Evolutionary conservation across 805 yeast genomes (phyloP).

Genomic region (Maudiozyma serrabonitensis): DNA sequence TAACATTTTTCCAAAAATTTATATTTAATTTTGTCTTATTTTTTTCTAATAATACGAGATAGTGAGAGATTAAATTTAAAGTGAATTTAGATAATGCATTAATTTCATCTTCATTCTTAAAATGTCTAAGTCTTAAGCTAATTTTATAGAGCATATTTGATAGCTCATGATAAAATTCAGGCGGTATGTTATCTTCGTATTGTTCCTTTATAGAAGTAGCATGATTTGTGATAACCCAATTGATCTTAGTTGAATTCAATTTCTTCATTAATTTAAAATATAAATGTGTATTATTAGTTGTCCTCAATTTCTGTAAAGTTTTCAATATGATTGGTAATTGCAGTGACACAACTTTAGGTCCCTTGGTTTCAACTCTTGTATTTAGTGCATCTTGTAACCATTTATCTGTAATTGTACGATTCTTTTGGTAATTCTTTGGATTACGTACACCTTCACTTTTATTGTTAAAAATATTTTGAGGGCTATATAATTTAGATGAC

Average conservation of each 20-base stretch:
- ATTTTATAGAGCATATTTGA: slow-evolving; percentile 18
- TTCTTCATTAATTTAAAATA: slow-evolving; percentile 19
- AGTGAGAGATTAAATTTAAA: slow-evolving; percentile 11
- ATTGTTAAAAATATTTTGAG: not conserved
- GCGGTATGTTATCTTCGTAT: slow-evolving; percentile 9
- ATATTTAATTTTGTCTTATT: not conserved
- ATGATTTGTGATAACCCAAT: slow-evolving; percentile 16
- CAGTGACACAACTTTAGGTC: not conserved
- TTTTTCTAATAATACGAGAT: not conserved
- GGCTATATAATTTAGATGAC: slow-evolving; percentile 1
- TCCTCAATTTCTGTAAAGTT: slow-evolving; percentile 17
- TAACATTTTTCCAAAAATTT: slow-evolving; percentile 13
- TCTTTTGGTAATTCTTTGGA: not conserved
- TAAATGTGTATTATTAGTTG: slow-evolving; percentile 7
- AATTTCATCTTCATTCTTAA: slow-evolving; percentile 1
- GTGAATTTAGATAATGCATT: slow-evolving; percentile 15
- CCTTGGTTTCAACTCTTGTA: not conserved
- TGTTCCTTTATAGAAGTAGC: slow-evolving; percentile 1
- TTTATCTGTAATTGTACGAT: slow-evolving; percentile 9
- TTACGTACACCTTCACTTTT: not conserved
- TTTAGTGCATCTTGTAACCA: slow-evolving; percentile 16
- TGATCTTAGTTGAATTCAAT: slow-evolving; percentile 12
- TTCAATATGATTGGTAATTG: slow-evolving; percentile 11
- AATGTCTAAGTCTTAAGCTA: slow-evolving; percentile 4
- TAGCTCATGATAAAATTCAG: slow-evolving; percentile 21